Percentiles rank a stretch among this genome's conserved stretches.
Evolutionary conservation across 2,329 filamentous ascomycete species (phyloP).

Genomic region (Graphilbum ipis-grandicollis): DNA sequence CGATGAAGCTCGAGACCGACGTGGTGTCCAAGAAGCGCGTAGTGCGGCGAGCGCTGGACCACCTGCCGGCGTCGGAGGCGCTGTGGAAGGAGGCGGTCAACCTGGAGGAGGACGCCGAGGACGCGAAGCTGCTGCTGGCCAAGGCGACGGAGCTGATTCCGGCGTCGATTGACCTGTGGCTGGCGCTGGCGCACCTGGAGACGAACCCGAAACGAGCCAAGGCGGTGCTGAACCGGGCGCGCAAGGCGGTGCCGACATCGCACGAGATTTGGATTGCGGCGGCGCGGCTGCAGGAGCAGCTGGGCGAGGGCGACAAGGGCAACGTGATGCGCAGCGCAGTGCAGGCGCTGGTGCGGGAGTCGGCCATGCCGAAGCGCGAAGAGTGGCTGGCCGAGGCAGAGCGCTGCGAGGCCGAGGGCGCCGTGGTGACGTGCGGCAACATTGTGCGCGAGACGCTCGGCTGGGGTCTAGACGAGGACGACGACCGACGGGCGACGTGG

Average conservation of each 20-base stretch:
- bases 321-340: conserved; percentile 93
- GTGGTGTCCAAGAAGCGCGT: conserved; percentile 79
- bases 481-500: conserved; percentile 92
- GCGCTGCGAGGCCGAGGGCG: conserved; percentile 83
- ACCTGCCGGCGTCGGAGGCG: conserved; percentile 83
- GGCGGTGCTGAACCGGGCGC: conserved; percentile 85
- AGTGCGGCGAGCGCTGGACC: conserved; percentile 74
- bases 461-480: conserved; percentile 86
- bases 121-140: conserved; percentile 74
- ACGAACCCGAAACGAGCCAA: conserved; percentile 84
- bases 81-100: conserved; percentile 99
- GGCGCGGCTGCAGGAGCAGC: conserved; percentile 74
- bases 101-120: conserved; percentile 73
- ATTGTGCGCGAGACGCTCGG: conserved; percentile 89
- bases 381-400: conserved; percentile 95
- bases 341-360: conserved; percentile 73
- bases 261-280: conserved; percentile 96
- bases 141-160: conserved; percentile 95
- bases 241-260: conserved; percentile 83
- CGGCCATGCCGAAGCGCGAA: conserved; percentile 91
- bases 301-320: conserved; percentile 50
- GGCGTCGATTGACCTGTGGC: conserved; percentile 84
- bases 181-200: conserved; percentile 80
- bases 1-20: conserved; percentile 80
- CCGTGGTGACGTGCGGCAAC: conserved; percentile 66